These are phyloP conservation scores for Umbelopsis isabellina DNA, from an alignment of 192 early-diverging fungal genomes.

Conservation along the genomic window DNA sequence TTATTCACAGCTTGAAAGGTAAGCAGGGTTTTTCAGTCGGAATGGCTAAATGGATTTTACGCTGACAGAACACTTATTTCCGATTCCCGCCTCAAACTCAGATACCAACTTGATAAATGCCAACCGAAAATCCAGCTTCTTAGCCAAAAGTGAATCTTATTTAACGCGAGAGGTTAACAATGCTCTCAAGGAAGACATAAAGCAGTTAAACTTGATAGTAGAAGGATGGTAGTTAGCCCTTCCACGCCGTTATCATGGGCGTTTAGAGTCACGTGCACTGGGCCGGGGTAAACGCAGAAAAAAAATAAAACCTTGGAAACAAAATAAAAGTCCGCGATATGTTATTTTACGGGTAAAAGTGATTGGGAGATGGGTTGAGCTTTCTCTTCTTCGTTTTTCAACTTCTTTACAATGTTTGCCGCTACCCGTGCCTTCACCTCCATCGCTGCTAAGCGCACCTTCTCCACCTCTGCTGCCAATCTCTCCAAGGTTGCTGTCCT, in stretches of 20 bases:
- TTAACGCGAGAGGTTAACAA: conserved; percentile 9
- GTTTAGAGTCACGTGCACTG: neutral
- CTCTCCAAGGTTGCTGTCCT: conserved; percentile 63
- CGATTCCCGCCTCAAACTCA: conserved; percentile 16
- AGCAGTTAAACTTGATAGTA: conserved; percentile 14
- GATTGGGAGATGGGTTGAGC: neutral
- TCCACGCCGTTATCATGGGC: neutral
- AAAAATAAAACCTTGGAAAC: conserved; percentile 21
- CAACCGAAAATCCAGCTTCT: conserved; percentile 11
- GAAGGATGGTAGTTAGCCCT: neutral
- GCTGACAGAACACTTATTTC: conserved; percentile 15
- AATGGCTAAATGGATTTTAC: conserved; percentile 18
- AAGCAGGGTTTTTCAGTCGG: conserved; percentile 5
- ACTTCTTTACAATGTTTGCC: conserved; percentile 29
- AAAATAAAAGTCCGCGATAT: conserved; percentile 1
- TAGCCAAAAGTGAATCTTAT: conserved; percentile 14
- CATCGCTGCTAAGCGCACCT: conserved; percentile 36
- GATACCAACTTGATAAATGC: neutral
- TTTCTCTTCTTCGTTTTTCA: conserved; percentile 18
- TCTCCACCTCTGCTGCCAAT: conserved; percentile 41
- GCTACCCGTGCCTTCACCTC: conserved; percentile 28
- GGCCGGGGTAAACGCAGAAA: neutral
- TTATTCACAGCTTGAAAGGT: conserved; percentile 45
- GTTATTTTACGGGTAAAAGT: neutral
- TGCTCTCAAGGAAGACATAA: conserved; percentile 23